Evolutionary conservation across 306 rosid genomes (phyloP).

Genomic region (Sechiopsis laciniata): DNA sequence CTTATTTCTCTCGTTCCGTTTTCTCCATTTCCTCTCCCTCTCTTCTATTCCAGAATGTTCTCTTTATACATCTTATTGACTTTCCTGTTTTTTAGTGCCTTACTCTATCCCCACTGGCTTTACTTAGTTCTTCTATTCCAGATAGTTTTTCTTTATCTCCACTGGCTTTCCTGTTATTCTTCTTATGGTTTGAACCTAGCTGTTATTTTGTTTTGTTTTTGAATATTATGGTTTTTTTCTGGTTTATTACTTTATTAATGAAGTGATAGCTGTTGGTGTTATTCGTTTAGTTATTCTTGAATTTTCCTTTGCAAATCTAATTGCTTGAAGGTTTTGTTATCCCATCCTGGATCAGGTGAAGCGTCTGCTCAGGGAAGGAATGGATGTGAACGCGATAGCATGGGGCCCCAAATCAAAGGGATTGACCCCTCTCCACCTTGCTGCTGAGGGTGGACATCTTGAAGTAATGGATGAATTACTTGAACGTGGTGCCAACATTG

Average conservation of each 20-base stretch:
- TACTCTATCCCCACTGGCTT: background rate
- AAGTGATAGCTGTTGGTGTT: background rate
- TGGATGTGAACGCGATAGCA: conserved; percentile 77
- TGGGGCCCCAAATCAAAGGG: conserved; percentile 94
- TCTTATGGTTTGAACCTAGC: background rate
- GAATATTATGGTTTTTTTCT: background rate
- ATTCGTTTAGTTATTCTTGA: background rate
- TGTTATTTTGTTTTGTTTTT: background rate
- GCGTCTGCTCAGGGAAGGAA: conserved; percentile 71
- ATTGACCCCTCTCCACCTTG: conserved; percentile 92
- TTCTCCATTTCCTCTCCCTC: background rate
- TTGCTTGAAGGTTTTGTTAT: background rate
- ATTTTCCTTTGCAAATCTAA: background rate
- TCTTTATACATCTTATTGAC: background rate
- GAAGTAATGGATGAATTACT: conserved; percentile 88
- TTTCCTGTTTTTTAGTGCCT: background rate
- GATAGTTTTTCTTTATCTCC: background rate
- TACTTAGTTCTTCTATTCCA: background rate
- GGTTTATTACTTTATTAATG: background rate
- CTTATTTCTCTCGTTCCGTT: background rate
- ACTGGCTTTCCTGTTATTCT: background rate
- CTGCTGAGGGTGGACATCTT: conserved; percentile 94
- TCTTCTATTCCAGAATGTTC: background rate
- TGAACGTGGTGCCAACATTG: conserved; percentile 92
- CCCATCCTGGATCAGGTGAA: conserved; percentile 47